phyloP scores from a whole-genome alignment of 257 asterid species.

The Salvia miltiorrhiza region DNA sequence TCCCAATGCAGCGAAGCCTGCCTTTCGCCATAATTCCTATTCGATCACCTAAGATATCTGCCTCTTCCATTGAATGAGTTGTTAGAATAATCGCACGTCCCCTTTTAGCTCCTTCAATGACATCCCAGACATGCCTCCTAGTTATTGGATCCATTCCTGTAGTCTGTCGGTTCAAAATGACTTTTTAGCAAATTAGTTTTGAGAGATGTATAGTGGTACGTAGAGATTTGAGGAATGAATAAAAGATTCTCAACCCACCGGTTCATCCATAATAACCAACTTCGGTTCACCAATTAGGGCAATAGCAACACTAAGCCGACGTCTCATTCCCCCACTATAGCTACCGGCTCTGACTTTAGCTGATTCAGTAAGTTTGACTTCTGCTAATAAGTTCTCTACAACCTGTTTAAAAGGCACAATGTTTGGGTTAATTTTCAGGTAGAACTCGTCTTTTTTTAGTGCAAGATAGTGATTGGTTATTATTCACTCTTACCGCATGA shows the following conservation, averaged over 20 bases:
- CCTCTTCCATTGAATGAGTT: slow-evolving; percentile 99
- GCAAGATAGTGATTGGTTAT: background rate
- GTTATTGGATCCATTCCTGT: slow-evolving; percentile 98
- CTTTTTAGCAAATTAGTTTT: slow-evolving; percentile 1
- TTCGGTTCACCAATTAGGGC: slow-evolving; percentile 92
- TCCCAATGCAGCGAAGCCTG: slow-evolving; percentile 93
- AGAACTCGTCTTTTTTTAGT: background rate
- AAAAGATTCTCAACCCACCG: slow-evolving; percentile 46
- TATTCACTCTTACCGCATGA: background rate
- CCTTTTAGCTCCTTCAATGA: slow-evolving; percentile 77
- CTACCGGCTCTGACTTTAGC: slow-evolving; percentile 74
- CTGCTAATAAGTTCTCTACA: slow-evolving; percentile 56
- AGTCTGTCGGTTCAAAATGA: slow-evolving; percentile 46
- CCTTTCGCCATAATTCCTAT: slow-evolving; percentile 98
- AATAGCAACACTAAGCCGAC: slow-evolving; percentile 92
- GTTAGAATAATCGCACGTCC: slow-evolving; percentile 91
- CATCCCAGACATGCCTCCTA: slow-evolving; percentile 95
- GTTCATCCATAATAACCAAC: slow-evolving; percentile 81
- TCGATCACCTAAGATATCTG: slow-evolving; percentile 86
- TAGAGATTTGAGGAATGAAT: background rate
- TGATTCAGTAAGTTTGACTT: slow-evolving; percentile 80
- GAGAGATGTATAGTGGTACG: slow-evolving; percentile 3
- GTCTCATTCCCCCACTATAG: slow-evolving; percentile 96
- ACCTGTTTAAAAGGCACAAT: slow-evolving; percentile 39
- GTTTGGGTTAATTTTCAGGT: background rate